phyloP scores from a whole-genome alignment of 2,329 filamentous ascomycete species.

The Leptodontidium sp. region DNA sequence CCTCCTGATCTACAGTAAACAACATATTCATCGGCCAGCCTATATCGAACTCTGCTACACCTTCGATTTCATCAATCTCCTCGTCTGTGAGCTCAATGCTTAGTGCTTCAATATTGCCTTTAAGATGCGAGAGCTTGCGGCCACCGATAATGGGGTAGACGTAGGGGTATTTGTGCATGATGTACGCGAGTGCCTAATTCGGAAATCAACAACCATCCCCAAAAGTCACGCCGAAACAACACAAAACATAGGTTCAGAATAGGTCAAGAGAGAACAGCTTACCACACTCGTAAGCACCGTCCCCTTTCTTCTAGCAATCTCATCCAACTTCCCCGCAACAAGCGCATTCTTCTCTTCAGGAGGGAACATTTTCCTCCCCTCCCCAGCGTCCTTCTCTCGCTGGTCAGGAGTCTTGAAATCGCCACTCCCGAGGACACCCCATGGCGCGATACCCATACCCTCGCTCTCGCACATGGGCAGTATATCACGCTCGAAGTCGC shows the following conservation, averaged over 20 bases:
- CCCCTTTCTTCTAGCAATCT: constrained; percentile 44
- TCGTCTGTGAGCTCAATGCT: constrained; percentile 57
- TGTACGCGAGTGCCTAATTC: constrained; percentile 60
- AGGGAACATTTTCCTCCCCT: constrained; percentile 10
- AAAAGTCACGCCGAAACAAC: not conserved
- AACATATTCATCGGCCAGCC: constrained; percentile 21
- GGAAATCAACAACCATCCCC: not conserved
- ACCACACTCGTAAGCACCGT: constrained; percentile 35
- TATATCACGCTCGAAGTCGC: constrained; percentile 69
- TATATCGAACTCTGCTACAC: constrained; percentile 23
- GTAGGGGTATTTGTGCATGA: constrained; percentile 62
- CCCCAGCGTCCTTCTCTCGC: not conserved
- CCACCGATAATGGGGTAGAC: constrained; percentile 67
- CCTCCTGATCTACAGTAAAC: not conserved
- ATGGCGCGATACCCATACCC: constrained; percentile 63
- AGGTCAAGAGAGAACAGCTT: not conserved
- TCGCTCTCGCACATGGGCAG: constrained; percentile 64
- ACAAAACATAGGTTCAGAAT: not conserved
- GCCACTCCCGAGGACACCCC: constrained; percentile 58
- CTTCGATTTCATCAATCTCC: constrained; percentile 63
- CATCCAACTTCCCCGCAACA: constrained; percentile 47
- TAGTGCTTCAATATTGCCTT: constrained; percentile 63
- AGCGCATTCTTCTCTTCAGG: constrained; percentile 32
- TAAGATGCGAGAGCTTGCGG: constrained; percentile 63
- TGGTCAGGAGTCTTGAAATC: constrained; percentile 54